Conservation (phyloP, 176 grass and related monocot genomes). For the Oryza longistaminata region DNA sequence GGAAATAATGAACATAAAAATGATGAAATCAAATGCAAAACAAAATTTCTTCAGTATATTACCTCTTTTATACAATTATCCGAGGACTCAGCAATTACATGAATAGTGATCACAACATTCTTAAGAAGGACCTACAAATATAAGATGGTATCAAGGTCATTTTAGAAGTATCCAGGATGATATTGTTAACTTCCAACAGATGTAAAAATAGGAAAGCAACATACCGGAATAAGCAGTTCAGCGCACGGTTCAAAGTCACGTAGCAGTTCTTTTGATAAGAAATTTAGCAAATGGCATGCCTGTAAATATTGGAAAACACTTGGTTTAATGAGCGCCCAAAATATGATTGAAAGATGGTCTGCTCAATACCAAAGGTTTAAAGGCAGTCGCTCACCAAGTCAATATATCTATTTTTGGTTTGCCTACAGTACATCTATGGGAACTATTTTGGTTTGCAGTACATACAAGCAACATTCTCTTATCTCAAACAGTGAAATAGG, state of each 20-base stretch:
- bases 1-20: conserved; percentile 27
- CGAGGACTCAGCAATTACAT: conserved; percentile 81
- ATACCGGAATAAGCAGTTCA: conserved; percentile 85
- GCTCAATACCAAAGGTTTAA: background rate
- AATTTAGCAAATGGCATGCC: conserved; percentile 80
- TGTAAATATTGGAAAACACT: conserved; percentile 26
- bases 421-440: background rate
- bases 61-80: conserved; percentile 98
- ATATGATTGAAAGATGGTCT: no score
- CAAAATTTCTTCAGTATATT: conserved; percentile 26
- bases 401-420: background rate
- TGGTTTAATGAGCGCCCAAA: background rate
- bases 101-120: conserved; percentile 84
- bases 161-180: conserved; percentile 20
- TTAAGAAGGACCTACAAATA: conserved; percentile 74
- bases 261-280: conserved; percentile 73
- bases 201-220: background rate
- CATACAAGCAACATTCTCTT: background rate
- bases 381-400: background rate
- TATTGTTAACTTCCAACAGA: background rate
- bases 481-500: background rate
- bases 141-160: background rate
- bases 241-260: conserved; percentile 81
- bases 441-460: background rate
- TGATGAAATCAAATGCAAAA: conserved; percentile 17